Base-by-base conservation (phyloP, 75 land plant genomes). In the Sequoiadendron giganteum region DNA sequence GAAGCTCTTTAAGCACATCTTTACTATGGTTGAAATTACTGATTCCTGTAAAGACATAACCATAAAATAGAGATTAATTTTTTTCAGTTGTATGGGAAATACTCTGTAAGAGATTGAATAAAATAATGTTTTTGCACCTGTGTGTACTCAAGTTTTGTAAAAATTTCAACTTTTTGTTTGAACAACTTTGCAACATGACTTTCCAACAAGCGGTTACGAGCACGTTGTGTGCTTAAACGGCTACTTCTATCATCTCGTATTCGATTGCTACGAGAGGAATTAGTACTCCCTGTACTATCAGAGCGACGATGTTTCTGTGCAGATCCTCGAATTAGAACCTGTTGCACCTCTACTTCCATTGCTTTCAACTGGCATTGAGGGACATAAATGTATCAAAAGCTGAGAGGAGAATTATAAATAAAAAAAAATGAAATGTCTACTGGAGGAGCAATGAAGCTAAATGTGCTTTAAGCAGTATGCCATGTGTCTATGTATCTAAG, bases 161-260 rank as follows among this genome's bases (percentile, higher is more conserved):
- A 98, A 85, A 98, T 94, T 90, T 98, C 99, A 92, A 98, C 90
- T 87, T 93, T 97, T 85, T 98, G 95, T 78, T 95, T 97, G 87
- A 98, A 98, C 48, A 98, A 91, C 92, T 95, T 97, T 6, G 99
- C 99, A 49, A 97, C 94, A 89, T 98, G 99, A 79, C 94, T 93
- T 89, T 97, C 99, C 76, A 97, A 86, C 89, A 98, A 93, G 70
- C 93, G 99, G 88, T 95, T 97, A 87, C 96, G 90, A 36, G 94
- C 97, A 54, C 92, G 94, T 80, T 97, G 93, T 54, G 94, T 89
- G 87, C 89, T 95, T 79, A 95, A 88, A 43, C 94, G 91, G 85
- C 52, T 90, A 25, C 90, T 36, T 78, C 88, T 96, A 83, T 95
- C 98, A 70, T 96, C 97, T 78, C 97, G 90, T 76, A 92, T 61